Evolutionary conservation across 202 grass and related monocot genomes (phyloP), one percentile per base, ranked within the genome.

Genomic region (Setaria italica): DNA sequence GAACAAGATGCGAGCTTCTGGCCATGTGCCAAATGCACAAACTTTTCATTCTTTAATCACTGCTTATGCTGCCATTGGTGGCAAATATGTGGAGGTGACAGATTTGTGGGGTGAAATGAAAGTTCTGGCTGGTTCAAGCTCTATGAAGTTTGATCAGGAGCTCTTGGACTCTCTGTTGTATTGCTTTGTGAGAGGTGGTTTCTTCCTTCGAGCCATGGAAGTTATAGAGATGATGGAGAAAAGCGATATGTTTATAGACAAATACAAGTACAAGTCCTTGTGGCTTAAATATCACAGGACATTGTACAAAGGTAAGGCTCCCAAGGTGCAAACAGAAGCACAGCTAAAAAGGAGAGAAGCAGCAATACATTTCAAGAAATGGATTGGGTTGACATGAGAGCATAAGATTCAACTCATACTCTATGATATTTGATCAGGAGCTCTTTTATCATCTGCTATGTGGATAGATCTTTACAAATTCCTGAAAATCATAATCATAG

Each of bases 81-180:
- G 91, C 37, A 98, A 94, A 79, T 91, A 94, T 86, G 80, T 89
- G 33, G 91, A 98, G 69, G 93, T 94, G 77, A 86, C 93, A 33
- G 96, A 98, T 83, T 68, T 98, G 67, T 98, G 96, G 96, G 93
- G 91, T 34, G 96, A 98, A 90, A 98, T 95, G 96, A 95, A 95
- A 92, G 67, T 91, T 65, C 67, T 98, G 82, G 82, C 62, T 16
- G 85, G n/a, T 58, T 92, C 88, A n/a, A 88, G 80, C 34, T 94
- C 75, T 9, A 88, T 98, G 87, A 94, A 87, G 62, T 95, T 95
- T 82, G 93, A 95, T 87, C 84, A 90, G 63, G 96, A 98, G 70
- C 89, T 95, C 60, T 83, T 98, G 79, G 96, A 98, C 78, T 95
- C 91, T 55, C 82, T 98, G 41, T 66, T 98, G 84, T 93, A 95